Evolutionary conservation across 352 stramenopile species (phyloP).

Genomic region (Phytophthora citrophthora): DNA sequence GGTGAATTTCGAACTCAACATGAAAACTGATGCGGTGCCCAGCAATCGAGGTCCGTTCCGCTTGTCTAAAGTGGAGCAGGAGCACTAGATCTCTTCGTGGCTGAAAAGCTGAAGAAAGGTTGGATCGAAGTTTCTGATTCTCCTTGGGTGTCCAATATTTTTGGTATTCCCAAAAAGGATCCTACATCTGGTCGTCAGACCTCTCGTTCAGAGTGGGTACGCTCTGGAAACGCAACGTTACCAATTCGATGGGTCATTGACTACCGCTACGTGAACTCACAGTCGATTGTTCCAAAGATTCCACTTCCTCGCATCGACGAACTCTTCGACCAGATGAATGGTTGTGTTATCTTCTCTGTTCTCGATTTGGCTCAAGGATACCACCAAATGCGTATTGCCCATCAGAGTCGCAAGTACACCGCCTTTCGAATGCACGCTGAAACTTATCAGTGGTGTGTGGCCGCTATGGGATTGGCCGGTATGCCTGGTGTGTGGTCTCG

Average conservation of each 20-base stretch:
- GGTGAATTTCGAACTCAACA: conserved; percentile 28
- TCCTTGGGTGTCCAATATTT: conserved; percentile 33
- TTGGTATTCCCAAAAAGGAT: conserved; percentile 31
- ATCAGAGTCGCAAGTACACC: conserved; percentile 26
- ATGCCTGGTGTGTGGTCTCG: conserved; percentile 50
- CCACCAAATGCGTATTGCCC: conserved; percentile 32
- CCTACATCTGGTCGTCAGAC: conserved; percentile 6
- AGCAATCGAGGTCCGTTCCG: conserved; percentile 18
- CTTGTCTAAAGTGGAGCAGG: not conserved
- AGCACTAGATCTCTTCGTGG: no score
- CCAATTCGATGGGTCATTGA: conserved; percentile 27
- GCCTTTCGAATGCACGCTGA: conserved; percentile 44
- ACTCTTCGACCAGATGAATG: conserved; percentile 19
- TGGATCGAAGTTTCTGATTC: conserved; percentile 37
- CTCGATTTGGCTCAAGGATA: conserved; percentile 43
- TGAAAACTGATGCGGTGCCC: conserved; percentile 25
- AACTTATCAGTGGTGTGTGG: conserved; percentile 51
- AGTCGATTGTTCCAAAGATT: conserved; percentile 20
- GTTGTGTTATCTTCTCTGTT: conserved; percentile 20
- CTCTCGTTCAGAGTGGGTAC: conserved; percentile 23
- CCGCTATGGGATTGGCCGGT: conserved; percentile 44
- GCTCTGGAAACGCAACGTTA: conserved; percentile 11
- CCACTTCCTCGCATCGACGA: conserved; percentile 24
- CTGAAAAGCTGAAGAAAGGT: conserved; percentile 19
- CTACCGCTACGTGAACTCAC: conserved; percentile 18